A percentile compares a stretch with the other conserved stretches of the same genome.
phyloP scores from a whole-genome alignment of 495 filamentous ascomycete species.

The Lasiosphaeria ovina region DNA sequence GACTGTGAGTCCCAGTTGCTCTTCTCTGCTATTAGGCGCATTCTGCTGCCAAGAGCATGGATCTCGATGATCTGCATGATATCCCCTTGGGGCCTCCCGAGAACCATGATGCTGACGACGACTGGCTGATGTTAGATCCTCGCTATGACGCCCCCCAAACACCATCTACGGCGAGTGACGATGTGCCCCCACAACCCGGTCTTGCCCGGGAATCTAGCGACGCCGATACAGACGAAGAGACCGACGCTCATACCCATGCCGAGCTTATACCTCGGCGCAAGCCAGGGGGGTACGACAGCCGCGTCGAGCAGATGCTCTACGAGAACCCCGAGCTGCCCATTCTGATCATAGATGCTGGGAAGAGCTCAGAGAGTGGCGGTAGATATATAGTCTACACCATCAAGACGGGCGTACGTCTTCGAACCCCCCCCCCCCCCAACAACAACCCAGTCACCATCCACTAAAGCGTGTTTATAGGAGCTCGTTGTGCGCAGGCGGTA shows the following conservation, averaged over 20 bases:
- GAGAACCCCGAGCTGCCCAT: conserved; percentile 89
- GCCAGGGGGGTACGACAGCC: conserved; percentile 85
- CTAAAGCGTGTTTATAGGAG: conserved; percentile 55
- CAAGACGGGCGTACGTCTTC: conserved; percentile 73
- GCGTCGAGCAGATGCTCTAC: conserved; percentile 93
- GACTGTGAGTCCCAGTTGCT: conserved; percentile 40
- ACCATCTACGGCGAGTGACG: conserved; percentile 45
- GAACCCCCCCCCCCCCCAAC: neutral
- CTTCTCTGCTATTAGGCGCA: neutral
- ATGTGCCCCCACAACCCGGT: conserved; percentile 23
- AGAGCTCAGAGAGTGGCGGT: conserved; percentile 87
- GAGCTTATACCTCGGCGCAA: conserved; percentile 59
- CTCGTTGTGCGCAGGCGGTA: conserved; percentile 92
- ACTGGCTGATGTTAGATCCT: conserved; percentile 47
- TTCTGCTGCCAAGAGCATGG: conserved; percentile 29
- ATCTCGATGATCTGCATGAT: conserved; percentile 30
- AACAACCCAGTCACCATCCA: neutral
- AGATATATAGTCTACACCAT: conserved; percentile 96
- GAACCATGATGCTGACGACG: conserved; percentile 37
- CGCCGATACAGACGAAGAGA: conserved; percentile 45
- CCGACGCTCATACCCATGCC: conserved; percentile 54
- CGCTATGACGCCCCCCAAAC: conserved; percentile 42
- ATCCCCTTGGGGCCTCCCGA: conserved; percentile 16
- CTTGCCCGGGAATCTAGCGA: conserved; percentile 31
- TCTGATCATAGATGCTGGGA: conserved; percentile 88